Evolutionary conservation across 164 flowering plant genomes (phyloP).

Genomic region (Amborella trichopoda): DNA sequence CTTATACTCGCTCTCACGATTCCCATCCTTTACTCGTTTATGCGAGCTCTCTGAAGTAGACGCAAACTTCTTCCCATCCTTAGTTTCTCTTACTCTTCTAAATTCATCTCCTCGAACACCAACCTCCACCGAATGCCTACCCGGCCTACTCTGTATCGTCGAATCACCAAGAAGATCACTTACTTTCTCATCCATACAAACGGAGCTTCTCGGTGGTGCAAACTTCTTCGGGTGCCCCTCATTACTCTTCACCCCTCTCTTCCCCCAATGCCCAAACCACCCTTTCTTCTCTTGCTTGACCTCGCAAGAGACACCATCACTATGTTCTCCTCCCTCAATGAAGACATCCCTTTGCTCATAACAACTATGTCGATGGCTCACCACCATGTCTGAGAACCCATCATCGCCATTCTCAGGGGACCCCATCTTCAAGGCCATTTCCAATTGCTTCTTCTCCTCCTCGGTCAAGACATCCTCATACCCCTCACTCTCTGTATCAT

Average conservation of each 20-base stretch:
- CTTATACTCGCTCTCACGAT: constrained; percentile 78
- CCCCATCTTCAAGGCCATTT: constrained; percentile 70
- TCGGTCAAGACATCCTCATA: constrained; percentile 56
- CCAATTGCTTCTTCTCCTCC: constrained; percentile 79
- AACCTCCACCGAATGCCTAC: constrained; percentile 70
- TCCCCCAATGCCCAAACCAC: constrained; percentile 87
- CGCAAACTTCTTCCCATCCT: constrained; percentile 23
- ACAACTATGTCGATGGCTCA: constrained; percentile 67
- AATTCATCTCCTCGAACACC: constrained; percentile 39
- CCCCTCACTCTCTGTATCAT: constrained; percentile 57
- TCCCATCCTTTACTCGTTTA: constrained; percentile 42
- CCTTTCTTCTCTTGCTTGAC: constrained; percentile 63
- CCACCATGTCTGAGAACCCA: constrained; percentile 23
- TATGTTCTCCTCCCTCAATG: constrained; percentile 37
- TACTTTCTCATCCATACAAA: constrained; percentile 68
- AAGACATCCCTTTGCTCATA: constrained; percentile 51
- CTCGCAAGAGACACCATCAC: constrained; percentile 44
- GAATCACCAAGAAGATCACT: constrained; percentile 65
- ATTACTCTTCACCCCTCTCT: constrained; percentile 35
- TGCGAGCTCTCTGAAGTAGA: constrained; percentile 27
- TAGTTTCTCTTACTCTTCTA: constrained; percentile 38
- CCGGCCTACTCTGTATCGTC: constrained; percentile 37
- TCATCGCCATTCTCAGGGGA: constrained; percentile 31
- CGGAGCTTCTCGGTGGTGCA: constrained; percentile 65
- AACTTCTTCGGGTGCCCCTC: constrained; percentile 40